phyloP scores from a whole-genome alignment of 2,329 filamentous ascomycete species.

The Sporothrix luriei region DNA sequence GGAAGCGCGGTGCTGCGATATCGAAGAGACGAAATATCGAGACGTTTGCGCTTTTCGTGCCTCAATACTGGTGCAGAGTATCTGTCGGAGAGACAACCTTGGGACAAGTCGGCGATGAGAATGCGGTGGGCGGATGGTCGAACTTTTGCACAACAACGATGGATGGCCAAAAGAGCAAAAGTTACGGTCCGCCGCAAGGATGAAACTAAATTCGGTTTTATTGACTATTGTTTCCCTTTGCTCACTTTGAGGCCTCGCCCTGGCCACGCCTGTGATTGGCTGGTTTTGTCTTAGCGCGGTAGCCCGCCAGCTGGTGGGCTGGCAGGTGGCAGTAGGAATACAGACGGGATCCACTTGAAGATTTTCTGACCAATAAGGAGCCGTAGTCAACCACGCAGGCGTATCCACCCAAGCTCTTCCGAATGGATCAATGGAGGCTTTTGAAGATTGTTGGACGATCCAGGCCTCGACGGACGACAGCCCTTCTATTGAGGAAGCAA shows the following conservation, averaged over 20 bases:
- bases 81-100: background rate
- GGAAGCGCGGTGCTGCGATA: background rate
- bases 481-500: background rate
- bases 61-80: background rate
- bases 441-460: conserved; percentile 1
- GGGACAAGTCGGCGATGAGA: background rate
- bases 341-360: conserved; percentile 13
- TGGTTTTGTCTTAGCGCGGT: background rate
- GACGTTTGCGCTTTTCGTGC: background rate
- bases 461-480: background rate
- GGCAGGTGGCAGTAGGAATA: conserved; percentile 28
- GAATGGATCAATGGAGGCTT: conserved; percentile 5
- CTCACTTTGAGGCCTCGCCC: conserved; percentile 16
- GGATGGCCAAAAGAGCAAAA: background rate
- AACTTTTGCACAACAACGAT: background rate
- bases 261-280: conserved; percentile 3
- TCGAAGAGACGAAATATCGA: background rate
- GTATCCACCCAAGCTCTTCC: conserved; percentile 19
- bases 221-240: conserved; percentile 10
- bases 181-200: background rate
- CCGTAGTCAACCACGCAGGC: background rate
- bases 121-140: background rate
- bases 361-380: background rate
- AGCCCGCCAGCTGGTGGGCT: background rate
- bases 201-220: conserved; percentile 19